phyloP scores from a whole-genome alignment of 1,139 yeast genomes.

The Pichia kudriavzevii region DNA sequence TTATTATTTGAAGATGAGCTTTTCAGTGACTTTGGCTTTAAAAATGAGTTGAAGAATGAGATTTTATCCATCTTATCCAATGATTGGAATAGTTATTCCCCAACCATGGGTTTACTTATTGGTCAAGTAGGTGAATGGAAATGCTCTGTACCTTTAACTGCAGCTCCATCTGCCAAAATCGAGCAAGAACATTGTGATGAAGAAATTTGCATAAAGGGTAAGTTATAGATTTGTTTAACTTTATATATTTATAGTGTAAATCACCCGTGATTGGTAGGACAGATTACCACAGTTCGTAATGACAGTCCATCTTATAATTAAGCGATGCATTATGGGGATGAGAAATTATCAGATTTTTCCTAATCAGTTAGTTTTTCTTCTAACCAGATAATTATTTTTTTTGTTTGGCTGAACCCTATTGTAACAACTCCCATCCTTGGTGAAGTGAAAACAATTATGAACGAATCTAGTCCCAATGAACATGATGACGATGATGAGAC shows the following conservation, averaged over 20 bases:
- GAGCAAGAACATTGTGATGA: slow-evolving; percentile 21
- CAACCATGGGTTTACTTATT: slow-evolving; percentile 25
- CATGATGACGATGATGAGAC: slow-evolving; percentile 1
- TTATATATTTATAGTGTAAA: background rate
- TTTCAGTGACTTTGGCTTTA: slow-evolving; percentile 16
- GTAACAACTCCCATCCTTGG: too few species aligned
- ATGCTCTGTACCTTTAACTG: slow-evolving; percentile 34
- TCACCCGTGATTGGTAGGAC: too few species aligned
- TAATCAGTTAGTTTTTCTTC: too few species aligned
- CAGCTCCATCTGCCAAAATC: slow-evolving; percentile 35
- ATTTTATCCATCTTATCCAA: slow-evolving; percentile 15
- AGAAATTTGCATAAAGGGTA: slow-evolving; percentile 16
- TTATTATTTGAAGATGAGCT: slow-evolving; percentile 13
- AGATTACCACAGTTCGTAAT: too few species aligned
- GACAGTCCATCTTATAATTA: too few species aligned
- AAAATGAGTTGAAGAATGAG: slow-evolving; percentile 15
- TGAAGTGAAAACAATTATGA: too few species aligned
- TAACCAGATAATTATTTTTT: too few species aligned
- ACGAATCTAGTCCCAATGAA: too few species aligned
- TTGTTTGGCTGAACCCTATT: too few species aligned
- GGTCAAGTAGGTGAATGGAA: slow-evolving; percentile 37
- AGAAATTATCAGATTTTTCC: too few species aligned
- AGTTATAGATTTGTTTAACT: slow-evolving; percentile 20
- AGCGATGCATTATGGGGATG: too few species aligned
- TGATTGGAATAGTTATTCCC: slow-evolving; percentile 13